Evolutionary conservation across 441 rosid genomes (phyloP), one percentile per base, ranked within the genome.

Genomic region (Pelargonium cotyledonis): DNA sequence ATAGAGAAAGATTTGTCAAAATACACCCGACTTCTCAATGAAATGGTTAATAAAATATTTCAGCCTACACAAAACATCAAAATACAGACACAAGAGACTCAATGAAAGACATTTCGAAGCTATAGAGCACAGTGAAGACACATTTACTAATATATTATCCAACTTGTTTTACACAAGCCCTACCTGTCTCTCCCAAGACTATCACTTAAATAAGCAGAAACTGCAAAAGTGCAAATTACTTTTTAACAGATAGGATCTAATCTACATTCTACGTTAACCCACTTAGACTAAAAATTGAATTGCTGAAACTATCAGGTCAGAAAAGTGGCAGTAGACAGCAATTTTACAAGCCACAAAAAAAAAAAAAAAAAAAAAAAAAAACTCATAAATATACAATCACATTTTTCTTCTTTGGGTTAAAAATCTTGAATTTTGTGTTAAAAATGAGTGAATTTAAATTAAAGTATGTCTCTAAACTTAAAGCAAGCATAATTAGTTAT

Each of bases 1-100:
- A 71, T 69, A 40, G 64, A 44, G 68, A 77, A 62, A 69, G 51
- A 38, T 51, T 7, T 18, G 19, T 41, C 41, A 1, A 66, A 60
- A 60, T 11, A 10, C 1, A 16, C 12, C n/a, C 6, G 41, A 62
- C 14, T 57, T 57, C 63, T 19, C 63, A 57, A 18, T 57, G 29
- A 57, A 57, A 57, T 19, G 26, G 63, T 53, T 15, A n/a, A 4
- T 16, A 53, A 15, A 53, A 53, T 15, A 53, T 5, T 16, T n/a
- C 58, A 15, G 41, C 41, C 8, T 38, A 38, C 41, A 38, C 1
- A 6, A 38, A 38, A 38, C 41, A 3, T 31, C 38, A 31, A 31
- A 31, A 31, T 31, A 31, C 38, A 31, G 38, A 31, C 38, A 31
- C 38, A 12, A 47, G 15, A 47, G n/a, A 47, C 1, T 47, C 14